Base-by-base conservation (phyloP, 441 rosid genomes). In the Breynia disticha region DNA sequence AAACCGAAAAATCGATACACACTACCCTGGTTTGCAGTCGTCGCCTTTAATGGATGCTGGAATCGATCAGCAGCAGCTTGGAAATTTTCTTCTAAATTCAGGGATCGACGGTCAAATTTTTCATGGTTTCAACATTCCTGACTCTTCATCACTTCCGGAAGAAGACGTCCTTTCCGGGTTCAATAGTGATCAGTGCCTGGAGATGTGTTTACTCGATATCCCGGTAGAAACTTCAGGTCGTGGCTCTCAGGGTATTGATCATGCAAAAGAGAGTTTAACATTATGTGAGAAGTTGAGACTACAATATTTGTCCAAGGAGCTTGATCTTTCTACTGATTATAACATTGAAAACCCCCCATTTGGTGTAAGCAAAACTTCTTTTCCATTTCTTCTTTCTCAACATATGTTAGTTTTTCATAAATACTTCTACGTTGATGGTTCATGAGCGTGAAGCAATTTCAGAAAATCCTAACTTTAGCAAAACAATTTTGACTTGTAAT, bases 291-390 rank as follows among this genome's bases (percentile, higher is more conserved):
- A 65, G 52, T 60, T 52, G 46, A 51, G 63, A 35, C 61, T 65
- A 5, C 50, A 70, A 14, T 50, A 63, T 28, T 22, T 71, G 50
- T 50, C 59, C 16, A 19, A 22, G 49, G 72, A 67, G 61, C 72
- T 71, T 46, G 72, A 55, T 9, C 45, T 67, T 42, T 48, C 57
- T 4, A 19, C 47, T 24, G 47, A 46, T 60, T 66, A 59, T 0
- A 35, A 17, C 16, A 28, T 14, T 5, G 42, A 15, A 15, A 51
- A 10, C 46, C n/a, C 32, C 28, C 24, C n/a, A 12, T 16, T 24
- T 39, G 56, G 46, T 41, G 69, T 60, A 35, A 67, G 57, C 39
- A 20, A 16, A 21, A 6, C 10, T 12, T 11, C 9, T 11, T 13
- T 19, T 49, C 16, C 32, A 18, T 10, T 48, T 48, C 19, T 19